phyloP scores from a whole-genome alignment of 75 land plant species.

The Sequoia sempervirens region DNA sequence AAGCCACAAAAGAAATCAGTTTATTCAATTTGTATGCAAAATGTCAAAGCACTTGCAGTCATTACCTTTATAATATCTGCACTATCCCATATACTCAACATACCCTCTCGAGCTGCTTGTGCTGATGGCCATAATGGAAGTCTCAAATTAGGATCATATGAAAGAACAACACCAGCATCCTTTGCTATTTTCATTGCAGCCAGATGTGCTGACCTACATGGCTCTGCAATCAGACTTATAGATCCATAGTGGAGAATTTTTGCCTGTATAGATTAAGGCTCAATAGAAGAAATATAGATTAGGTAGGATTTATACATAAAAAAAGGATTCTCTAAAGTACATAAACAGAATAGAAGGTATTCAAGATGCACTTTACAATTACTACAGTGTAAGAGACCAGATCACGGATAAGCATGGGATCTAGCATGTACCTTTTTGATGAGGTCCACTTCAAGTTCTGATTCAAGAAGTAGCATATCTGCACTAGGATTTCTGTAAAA shows the following conservation, averaged over 20 bases:
- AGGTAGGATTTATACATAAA: neutral
- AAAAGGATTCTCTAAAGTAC: neutral
- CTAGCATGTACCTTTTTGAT: constrained; percentile 52
- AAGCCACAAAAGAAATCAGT: neutral
- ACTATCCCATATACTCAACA: constrained; percentile 79
- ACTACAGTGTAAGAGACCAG: neutral
- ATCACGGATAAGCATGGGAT: neutral
- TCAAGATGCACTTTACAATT: neutral
- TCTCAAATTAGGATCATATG: constrained; percentile 92
- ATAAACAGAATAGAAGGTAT: neutral
- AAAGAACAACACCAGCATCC: constrained; percentile 71
- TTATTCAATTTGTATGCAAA: neutral
- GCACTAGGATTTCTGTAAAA: constrained; percentile 97
- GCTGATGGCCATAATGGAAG: constrained; percentile 89
- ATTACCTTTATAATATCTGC: constrained; percentile 87
- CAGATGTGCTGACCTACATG: constrained; percentile 84
- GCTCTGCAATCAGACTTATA: constrained; percentile 92
- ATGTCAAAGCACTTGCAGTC: neutral
- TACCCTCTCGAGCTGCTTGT: constrained; percentile 71
- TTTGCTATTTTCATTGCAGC: constrained; percentile 79
- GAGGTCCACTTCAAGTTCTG: constrained; percentile 70
- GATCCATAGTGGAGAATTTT: constrained; percentile 94
- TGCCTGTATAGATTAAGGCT: constrained; percentile 48
- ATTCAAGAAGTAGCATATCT: constrained; percentile 80
- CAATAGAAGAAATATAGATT: neutral